These are phyloP conservation scores for Amoeboaphelidium occidentale DNA, from an alignment of 371 early-diverging fungal species.

Conservation along the genomic window DNA sequence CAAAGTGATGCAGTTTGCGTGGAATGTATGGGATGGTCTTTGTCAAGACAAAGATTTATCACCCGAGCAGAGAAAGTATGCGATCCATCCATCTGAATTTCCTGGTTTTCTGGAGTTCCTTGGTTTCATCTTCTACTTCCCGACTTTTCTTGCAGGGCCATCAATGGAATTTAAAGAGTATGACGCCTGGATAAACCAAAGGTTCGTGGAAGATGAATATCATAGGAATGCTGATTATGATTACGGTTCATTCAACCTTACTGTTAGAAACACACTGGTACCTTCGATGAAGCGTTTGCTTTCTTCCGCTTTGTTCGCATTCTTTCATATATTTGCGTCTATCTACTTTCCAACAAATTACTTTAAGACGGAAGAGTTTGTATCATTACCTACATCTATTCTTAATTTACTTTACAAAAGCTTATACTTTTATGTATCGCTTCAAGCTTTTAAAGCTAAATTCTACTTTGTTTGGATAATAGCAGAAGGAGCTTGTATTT, in stretches of 20 bases:
- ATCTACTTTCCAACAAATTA: not conserved
- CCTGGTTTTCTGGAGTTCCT: not conserved
- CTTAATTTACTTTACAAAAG: not conserved
- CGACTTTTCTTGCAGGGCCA: not conserved
- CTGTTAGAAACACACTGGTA: too few species aligned
- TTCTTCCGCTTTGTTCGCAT: not conserved
- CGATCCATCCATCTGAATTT: not conserved
- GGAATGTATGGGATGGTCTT: conserved; percentile 45
- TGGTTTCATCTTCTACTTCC: conserved; percentile 1
- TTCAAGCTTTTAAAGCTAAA: conserved; percentile 15
- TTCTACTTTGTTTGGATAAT: conserved; percentile 68
- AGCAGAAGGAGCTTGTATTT: conserved; percentile 56
- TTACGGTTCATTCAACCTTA: too few species aligned
- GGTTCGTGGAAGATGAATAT: not conserved
- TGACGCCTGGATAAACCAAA: not conserved
- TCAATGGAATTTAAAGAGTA: not conserved
- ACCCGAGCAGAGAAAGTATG: not conserved
- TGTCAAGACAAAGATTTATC: conserved; percentile 1
- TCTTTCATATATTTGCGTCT: not conserved
- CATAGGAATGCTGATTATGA: not conserved
- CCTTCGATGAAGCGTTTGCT: not conserved
- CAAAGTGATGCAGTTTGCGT: conserved; percentile 65
- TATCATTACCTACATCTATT: not conserved
- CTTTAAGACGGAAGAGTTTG: not conserved
- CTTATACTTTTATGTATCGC: not conserved